phyloP scores from a whole-genome alignment of 2,329 filamentous ascomycete species.

The Akanthomyces uredinophilus region DNA sequence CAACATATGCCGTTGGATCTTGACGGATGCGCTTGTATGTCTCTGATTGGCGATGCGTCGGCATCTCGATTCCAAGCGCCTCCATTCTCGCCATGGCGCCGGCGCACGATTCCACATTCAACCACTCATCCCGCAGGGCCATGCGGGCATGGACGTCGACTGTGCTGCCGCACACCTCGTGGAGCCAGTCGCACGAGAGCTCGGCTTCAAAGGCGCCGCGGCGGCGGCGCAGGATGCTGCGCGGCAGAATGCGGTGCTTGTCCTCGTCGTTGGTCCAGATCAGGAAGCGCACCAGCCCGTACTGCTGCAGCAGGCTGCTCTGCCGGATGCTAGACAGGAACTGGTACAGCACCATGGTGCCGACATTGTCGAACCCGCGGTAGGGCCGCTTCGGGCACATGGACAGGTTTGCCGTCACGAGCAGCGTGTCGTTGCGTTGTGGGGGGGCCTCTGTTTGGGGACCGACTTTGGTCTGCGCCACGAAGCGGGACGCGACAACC shows the following conservation, averaged over 20 bases:
- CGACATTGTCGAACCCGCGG: slow-evolving; percentile 50
- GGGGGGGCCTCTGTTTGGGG: slow-evolving; percentile 35
- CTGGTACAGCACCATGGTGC: slow-evolving; percentile 55
- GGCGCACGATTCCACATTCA: slow-evolving; percentile 43
- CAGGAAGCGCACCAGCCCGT: slow-evolving; percentile 75
- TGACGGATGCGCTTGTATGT: slow-evolving; percentile 21
- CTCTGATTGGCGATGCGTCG: slow-evolving; percentile 37
- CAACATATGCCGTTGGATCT: slow-evolving; percentile 20
- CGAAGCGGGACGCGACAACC: slow-evolving; percentile 46
- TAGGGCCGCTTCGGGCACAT: slow-evolving; percentile 47
- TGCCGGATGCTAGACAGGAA: slow-evolving; percentile 55
- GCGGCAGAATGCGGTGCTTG: slow-evolving; percentile 55
- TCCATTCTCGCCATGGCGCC: slow-evolving; percentile 43
- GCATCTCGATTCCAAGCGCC: slow-evolving; percentile 36
- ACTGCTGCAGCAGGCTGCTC: slow-evolving; percentile 61
- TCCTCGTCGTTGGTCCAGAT: slow-evolving; percentile 64
- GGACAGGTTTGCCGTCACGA: slow-evolving; percentile 65
- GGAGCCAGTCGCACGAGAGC: slow-evolving; percentile 52
- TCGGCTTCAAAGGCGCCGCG: slow-evolving; percentile 57
- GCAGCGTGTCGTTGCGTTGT: slow-evolving; percentile 63
- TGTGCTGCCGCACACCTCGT: slow-evolving; percentile 50
- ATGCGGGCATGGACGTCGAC: slow-evolving; percentile 23
- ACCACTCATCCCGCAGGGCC: slow-evolving; percentile 39
- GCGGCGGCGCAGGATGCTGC: slow-evolving; percentile 47
- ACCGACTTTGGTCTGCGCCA: slow-evolving; percentile 43